phyloP scores from a whole-genome alignment of 2,329 filamentous ascomycete genomes.

The Phyllosticta citriasiana region DNA sequence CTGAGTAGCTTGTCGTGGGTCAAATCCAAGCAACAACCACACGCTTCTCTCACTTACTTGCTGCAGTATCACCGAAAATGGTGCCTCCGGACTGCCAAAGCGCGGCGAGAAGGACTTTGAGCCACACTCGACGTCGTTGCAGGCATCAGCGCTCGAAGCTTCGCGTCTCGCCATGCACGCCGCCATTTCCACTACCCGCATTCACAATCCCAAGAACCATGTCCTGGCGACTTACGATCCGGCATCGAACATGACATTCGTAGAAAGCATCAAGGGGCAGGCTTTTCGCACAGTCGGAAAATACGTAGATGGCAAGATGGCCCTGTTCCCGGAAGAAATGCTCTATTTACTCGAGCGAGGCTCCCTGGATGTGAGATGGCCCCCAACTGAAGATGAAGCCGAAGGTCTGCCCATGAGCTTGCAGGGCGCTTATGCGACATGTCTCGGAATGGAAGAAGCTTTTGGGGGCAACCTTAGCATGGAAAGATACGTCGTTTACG shows the following conservation, averaged over 20 bases:
- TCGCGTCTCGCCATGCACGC: conserved; percentile 84
- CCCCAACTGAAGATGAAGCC: conserved; percentile 30
- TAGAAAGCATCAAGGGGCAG: conserved; percentile 63
- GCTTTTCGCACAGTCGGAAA: conserved; percentile 69
- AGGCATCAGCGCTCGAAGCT: conserved; percentile 66
- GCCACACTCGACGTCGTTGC: conserved; percentile 74
- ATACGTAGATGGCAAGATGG: conserved; percentile 44
- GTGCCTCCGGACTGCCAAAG: conserved; percentile 58
- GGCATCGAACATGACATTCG: conserved; percentile 46
- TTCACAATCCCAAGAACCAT: conserved; percentile 59
- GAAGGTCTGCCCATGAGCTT: conserved; percentile 73
- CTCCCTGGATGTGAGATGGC: conserved; percentile 80
- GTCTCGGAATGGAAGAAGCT: conserved; percentile 59
- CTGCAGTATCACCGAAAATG: conserved; percentile 17
- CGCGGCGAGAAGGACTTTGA: conserved; percentile 98
- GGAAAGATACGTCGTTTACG: conserved; percentile 81
- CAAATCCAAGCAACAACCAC: background rate
- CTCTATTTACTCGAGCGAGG: conserved; percentile 84
- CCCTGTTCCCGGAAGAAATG: conserved; percentile 86
- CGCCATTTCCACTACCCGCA: conserved; percentile 66
- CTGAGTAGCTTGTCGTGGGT: conserved; percentile 48
- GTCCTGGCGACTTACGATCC: conserved; percentile 67
- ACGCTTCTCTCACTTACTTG: conserved; percentile 1
- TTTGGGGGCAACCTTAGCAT: conserved; percentile 46
- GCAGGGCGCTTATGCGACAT: conserved; percentile 78